Conservation (phyloP, 2,329 filamentous ascomycete species). For the Sporothrix curviconia region DNA sequence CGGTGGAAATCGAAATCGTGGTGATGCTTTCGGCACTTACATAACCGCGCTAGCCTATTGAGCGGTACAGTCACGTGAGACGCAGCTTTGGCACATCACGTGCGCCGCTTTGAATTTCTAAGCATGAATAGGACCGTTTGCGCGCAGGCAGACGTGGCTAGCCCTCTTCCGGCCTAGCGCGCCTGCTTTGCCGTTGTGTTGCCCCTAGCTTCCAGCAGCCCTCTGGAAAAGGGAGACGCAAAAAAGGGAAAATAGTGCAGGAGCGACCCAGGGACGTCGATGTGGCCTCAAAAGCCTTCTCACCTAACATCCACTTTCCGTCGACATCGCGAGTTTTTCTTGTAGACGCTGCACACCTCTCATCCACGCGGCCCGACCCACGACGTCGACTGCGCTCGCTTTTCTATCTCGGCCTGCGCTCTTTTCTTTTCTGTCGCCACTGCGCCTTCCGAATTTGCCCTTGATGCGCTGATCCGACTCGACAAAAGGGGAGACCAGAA, state of each 20-base stretch:
- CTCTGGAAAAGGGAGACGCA: background rate
- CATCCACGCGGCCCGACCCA: background rate
- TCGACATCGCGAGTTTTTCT: conserved; percentile 4
- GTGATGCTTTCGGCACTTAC: background rate
- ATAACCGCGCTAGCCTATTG: background rate
- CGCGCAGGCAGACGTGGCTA: background rate
- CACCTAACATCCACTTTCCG: conserved; percentile 9
- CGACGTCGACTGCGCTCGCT: background rate
- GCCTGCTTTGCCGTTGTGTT: conserved; percentile 1
- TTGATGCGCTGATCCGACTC: conserved; percentile 19
- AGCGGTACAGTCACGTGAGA: background rate
- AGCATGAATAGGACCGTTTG: conserved; percentile 1
- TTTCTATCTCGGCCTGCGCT: background rate
- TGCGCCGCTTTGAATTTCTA: conserved; percentile 6
- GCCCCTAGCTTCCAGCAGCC: conserved; percentile 17
- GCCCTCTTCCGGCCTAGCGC: conserved; percentile 5
- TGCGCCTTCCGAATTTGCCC: background rate
- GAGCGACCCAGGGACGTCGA: conserved; percentile 8
- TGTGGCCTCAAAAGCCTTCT: conserved; percentile 11
- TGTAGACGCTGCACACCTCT: background rate
- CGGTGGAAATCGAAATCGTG: too few relatives aligned
- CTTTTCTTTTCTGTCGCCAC: background rate
- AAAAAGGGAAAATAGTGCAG: conserved; percentile 12
- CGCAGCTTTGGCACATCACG: background rate
- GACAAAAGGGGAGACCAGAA: conserved; percentile 13